Base-by-base conservation (phyloP, 1,139 yeast species). In the Yueomyces sp. region DNA sequence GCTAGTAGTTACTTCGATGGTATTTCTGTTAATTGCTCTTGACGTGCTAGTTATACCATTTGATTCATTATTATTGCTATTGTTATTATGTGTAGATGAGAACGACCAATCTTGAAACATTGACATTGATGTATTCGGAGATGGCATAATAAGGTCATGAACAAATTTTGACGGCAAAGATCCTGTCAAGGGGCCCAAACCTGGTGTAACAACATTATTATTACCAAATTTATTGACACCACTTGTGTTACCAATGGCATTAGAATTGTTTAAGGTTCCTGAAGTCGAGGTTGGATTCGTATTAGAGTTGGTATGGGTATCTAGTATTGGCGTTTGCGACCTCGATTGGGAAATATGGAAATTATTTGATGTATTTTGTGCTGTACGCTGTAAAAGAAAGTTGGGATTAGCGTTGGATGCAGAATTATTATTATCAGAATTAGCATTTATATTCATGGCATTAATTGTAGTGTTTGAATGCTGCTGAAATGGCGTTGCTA, bases 101-200 rank as follows among this genome's bases (percentile, higher is more conserved):
- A 55, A 41, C 4, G 56, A 49, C 63, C 63, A 59, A 45, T 59
- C 62, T 36, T 55, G 60, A 41, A 59, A 59, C 60, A 58, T 55
- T 4, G 60, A 48, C 42, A 55, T 53, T 1, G 59, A 48, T 1
- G 45, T 47, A 34, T 45, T 54, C 9, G 63, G 62, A 9, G 63
- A 59, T 6, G 60, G 54, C 12, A 57, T 58, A 50, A 59, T 56
- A 33, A 59, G 44, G 42, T 59, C 63, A 30, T 55, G 57, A 2
- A 52, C 57, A 44, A 55, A 58, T 41, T 57, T 57, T 5, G 62
- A 58, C 5, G 62, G 62, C 38, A 56, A 39, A 3, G 58, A 48
- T 3, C 60, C 60, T 1, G 57, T 47, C 27, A 48, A 38, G 3
- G 57, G 56, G 1, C 56, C 57, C 3, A 36, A 40, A 11, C 39